Evolutionary conservation across 768 basidiomycete genomes (phyloP).

Genomic region (Leccinellum rugosiceps): DNA sequence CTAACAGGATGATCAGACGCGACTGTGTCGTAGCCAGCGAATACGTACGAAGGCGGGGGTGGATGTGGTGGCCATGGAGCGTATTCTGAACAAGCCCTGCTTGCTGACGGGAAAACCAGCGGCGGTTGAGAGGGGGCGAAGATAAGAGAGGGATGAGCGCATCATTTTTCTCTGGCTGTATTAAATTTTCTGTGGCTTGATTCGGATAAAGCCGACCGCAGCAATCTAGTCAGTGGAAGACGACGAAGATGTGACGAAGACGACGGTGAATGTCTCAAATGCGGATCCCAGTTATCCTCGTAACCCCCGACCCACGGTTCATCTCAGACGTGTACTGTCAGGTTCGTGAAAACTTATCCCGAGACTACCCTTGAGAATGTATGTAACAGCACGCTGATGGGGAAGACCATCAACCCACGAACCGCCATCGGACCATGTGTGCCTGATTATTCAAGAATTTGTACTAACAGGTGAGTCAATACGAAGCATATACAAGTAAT

Average conservation of each 20-base stretch:
- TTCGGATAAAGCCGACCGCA: conserved; percentile 24
- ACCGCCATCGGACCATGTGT: neutral
- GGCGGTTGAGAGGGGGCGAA: conserved; percentile 24
- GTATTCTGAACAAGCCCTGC: conserved; percentile 15
- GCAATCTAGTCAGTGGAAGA: neutral
- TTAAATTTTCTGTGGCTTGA: conserved; percentile 13
- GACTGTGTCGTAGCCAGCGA: neutral
- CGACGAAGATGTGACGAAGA: neutral
- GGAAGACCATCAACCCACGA: neutral
- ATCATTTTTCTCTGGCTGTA: conserved; percentile 27
- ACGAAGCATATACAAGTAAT: neutral
- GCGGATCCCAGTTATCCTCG: neutral
- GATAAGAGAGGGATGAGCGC: conserved; percentile 25
- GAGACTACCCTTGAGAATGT: neutral
- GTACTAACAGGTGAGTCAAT: neutral
- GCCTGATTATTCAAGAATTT: neutral
- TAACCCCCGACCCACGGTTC: neutral
- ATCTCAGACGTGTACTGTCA: neutral
- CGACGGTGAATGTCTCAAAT: neutral
- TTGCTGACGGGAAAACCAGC: conserved; percentile 23
- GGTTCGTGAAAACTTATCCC: neutral
- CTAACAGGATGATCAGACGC: conserved; percentile 38
- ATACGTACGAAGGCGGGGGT: conserved; percentile 62
- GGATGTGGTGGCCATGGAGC: conserved; percentile 57
- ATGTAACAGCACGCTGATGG: neutral